A percentile compares a stretch with the other conserved stretches of the same genome.
phyloP scores from a whole-genome alignment of 1,139 yeast genomes.

The Zygoascus hellenicus region DNA sequence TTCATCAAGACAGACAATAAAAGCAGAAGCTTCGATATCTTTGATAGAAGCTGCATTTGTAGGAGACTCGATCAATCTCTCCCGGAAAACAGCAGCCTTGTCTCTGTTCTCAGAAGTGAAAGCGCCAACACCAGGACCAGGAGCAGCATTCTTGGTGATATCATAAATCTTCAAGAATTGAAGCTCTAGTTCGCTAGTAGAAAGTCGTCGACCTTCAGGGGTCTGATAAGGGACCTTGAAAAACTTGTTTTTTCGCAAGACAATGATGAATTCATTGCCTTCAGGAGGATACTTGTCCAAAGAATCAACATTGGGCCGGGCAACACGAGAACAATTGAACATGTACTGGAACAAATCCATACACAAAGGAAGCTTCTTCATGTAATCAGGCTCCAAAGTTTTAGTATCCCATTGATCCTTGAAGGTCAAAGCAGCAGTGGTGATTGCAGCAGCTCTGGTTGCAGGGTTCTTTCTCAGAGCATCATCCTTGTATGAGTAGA shows the following conservation, averaged over 20 bases:
- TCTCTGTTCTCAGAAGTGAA: constrained; percentile 86
- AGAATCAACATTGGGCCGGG: constrained; percentile 38
- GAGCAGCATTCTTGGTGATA: constrained; percentile 41
- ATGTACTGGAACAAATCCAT: constrained; percentile 89
- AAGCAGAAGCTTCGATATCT: constrained; percentile 71
- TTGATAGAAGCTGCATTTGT: constrained; percentile 51
- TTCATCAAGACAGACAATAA: constrained; percentile 74
- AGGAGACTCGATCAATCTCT: constrained; percentile 52
- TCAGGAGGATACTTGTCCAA: constrained; percentile 38
- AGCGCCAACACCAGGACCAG: constrained; percentile 60
- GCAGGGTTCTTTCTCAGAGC: constrained; percentile 57
- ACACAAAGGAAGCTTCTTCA: constrained; percentile 78
- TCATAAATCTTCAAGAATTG: constrained; percentile 53
- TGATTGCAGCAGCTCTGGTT: constrained; percentile 62
- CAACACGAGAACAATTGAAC: constrained; percentile 82
- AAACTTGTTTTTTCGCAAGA: constrained; percentile 71
- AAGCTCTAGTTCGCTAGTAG: constrained; percentile 58
- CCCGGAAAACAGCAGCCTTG: constrained; percentile 62
- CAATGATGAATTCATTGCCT: constrained; percentile 67
- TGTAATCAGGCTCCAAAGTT: constrained; percentile 62
- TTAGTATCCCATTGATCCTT: constrained; percentile 35
- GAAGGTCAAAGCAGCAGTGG: constrained; percentile 38
- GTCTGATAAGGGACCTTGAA: constrained; percentile 62
- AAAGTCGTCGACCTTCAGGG: constrained; percentile 46
- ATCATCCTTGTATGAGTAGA: constrained; percentile 73